Conservation (phyloP, 73 alveolate genomes). For the Breviolum minutum region DNA sequence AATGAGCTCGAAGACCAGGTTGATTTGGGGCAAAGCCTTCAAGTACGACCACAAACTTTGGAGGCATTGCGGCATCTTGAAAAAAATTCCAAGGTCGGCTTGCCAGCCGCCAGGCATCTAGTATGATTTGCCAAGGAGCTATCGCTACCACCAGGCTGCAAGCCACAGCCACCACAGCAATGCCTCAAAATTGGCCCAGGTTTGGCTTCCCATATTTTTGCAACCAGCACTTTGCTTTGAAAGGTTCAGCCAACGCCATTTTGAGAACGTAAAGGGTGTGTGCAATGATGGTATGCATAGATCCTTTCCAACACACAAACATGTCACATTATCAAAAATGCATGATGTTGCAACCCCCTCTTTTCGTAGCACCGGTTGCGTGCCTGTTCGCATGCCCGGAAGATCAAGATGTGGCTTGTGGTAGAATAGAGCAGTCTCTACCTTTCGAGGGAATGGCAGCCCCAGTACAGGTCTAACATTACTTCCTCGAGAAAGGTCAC, state of each 20-base stretch:
- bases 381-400: slow-evolving; percentile 86
- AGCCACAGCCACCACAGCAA: slow-evolving; percentile 74
- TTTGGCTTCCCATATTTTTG: not conserved
- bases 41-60: not conserved
- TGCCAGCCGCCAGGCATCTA: not conserved
- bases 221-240: not conserved
- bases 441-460: not conserved
- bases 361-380: not conserved
- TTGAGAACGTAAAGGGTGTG: not conserved
- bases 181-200: not conserved
- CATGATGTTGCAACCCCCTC: not conserved
- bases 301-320: not conserved
- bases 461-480: not conserved
- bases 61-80: no score
- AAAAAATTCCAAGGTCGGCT: not conserved
- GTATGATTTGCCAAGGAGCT: not conserved
- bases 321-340: not conserved
- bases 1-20: slow-evolving; percentile 79
- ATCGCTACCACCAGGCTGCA: slow-evolving; percentile 61
- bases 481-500: not conserved
- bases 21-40: slow-evolving; percentile 76
- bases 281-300: not conserved
- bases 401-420: slow-evolving; percentile 62
- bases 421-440: slow-evolving; percentile 81
- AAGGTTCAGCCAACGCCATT: not conserved